A percentile compares a stretch with the other conserved stretches of the same genome.
Conservation (phyloP, 768 basidiomycete genomes). For the Jaapia argillacea region DNA sequence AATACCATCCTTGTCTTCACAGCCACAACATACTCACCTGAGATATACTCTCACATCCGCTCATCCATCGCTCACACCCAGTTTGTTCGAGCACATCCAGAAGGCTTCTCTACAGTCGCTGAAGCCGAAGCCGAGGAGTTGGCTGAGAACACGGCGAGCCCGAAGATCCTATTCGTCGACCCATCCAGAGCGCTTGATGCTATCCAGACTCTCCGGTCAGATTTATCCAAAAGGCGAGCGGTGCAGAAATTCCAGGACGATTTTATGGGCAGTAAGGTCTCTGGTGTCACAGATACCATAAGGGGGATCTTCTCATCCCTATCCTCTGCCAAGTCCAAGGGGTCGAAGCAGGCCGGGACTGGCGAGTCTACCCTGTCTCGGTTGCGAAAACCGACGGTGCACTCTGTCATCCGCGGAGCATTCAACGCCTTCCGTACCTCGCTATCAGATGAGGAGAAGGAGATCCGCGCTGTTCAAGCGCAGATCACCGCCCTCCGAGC, state of each 20-base stretch:
- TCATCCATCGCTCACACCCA: neutral
- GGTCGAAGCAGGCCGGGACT: no score
- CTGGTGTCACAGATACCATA: constrained; percentile 34
- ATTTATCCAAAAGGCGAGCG: constrained; percentile 34
- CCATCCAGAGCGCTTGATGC: constrained; percentile 50
- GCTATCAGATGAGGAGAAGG: neutral
- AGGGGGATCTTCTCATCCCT: constrained; percentile 11
- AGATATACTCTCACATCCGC: neutral
- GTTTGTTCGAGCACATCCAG: neutral
- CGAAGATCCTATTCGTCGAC: constrained; percentile 39
- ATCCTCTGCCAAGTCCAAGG: constrained; percentile 1
- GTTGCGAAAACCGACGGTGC: neutral
- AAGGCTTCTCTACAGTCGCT: neutral
- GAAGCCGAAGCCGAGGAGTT: constrained; percentile 6
- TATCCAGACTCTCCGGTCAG: constrained; percentile 33
- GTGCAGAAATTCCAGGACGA: constrained; percentile 60
- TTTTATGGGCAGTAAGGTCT: constrained; percentile 48
- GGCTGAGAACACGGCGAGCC: neutral
- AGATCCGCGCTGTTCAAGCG: neutral
- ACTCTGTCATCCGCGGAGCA: neutral
- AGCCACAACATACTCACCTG: neutral
- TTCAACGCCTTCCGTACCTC: neutral
- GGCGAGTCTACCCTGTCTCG: neutral
- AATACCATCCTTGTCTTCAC: constrained; percentile 19
- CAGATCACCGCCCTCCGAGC: neutral